Evolutionary conservation across 2,329 filamentous ascomycete genomes (phyloP), one percentile per base, ranked within the genome.

Genomic region (Akanthomyces uredinophilus): DNA sequence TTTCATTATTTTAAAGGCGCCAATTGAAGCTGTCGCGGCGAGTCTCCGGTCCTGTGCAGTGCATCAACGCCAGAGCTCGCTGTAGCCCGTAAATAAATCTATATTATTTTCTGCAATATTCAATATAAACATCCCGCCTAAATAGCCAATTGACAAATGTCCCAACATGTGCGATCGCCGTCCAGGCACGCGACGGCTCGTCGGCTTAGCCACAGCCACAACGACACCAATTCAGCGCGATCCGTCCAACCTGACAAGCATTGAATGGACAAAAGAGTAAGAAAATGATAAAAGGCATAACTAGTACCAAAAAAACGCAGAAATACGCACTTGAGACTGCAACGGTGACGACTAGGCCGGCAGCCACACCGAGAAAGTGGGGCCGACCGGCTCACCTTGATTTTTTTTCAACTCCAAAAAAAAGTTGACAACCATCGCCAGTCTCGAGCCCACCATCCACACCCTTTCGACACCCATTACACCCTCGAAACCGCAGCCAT

Each of bases 401-500:
- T 65, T 64, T 61, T 65, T 64, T 61, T 59, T 63, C 60, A 60
- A 57, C 62, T 39, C 35, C 50, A 63, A 62, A 59, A 53, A 60
- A 52, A 51, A 50, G 29, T 51, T 37, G 18, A 27, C 46, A 8
- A 6, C 22, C 55, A 41, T 14, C 32, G 22, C 29, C 32, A 35
- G 32, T 35, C 27, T 29, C 4, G 4, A 29, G 27, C 27, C 27
- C 6, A 29, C 37, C 24, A 22, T 29, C 20, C 22, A 55, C 18
- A 51, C 39, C 29, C 18, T 18, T 18, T 24, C 16, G 29, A 29
- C 16, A 24, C 47, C 47, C n/a, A 54, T 10, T 44, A 16, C 58
- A 41, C 5, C 61, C 58, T 73, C 67, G 58, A 27, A 44, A 54
- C 49, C 50, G 29, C 47, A 37, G 58, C 41, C n/a, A 78, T 79